These are phyloP conservation scores for Pleurostoma richardsiae DNA, from an alignment of 2,329 filamentous ascomycete species.

Conservation along the genomic window DNA sequence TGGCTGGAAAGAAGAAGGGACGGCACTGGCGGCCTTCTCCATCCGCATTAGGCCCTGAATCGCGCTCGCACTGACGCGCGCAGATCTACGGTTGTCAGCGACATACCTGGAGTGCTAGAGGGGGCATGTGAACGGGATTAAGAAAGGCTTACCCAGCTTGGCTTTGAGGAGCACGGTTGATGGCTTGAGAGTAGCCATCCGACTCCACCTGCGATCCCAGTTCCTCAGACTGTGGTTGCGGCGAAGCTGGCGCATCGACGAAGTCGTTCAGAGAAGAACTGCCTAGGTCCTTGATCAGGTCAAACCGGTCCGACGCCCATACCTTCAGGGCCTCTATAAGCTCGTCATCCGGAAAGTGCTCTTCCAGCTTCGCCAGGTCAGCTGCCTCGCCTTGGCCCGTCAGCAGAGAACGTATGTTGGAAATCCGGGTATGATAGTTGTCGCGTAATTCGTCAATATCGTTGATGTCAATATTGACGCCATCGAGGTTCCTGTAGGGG, in stretches of 20 bases:
- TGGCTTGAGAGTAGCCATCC: not conserved
- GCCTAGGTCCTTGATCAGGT: not conserved
- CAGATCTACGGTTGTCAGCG: not conserved
- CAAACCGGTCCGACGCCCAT: constrained; percentile 1
- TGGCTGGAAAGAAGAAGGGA: not conserved
- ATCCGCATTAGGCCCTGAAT: not conserved
- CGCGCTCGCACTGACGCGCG: not conserved
- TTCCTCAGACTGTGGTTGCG: not conserved
- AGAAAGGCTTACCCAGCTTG: not conserved
- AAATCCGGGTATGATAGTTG: not conserved
- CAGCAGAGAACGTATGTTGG: not conserved
- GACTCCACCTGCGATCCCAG: not conserved
- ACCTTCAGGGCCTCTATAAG: constrained; percentile 5
- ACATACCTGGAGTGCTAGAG: too few relatives aligned
- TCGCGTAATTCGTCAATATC: not conserved
- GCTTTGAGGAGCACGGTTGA: not conserved
- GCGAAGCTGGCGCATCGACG: not conserved
- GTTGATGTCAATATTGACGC: not conserved
- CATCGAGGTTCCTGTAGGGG: not conserved
- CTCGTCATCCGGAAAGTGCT: constrained; percentile 4
- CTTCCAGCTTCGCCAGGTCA: constrained; percentile 3
- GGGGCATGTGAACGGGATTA: not conserved
- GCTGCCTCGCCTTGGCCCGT: not conserved
- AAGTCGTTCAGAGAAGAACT: not conserved
- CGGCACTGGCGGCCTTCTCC: not conserved